Evolutionary conservation across 139 green algal species (phyloP).

Genomic region (Ettlia oleoabundans): DNA sequence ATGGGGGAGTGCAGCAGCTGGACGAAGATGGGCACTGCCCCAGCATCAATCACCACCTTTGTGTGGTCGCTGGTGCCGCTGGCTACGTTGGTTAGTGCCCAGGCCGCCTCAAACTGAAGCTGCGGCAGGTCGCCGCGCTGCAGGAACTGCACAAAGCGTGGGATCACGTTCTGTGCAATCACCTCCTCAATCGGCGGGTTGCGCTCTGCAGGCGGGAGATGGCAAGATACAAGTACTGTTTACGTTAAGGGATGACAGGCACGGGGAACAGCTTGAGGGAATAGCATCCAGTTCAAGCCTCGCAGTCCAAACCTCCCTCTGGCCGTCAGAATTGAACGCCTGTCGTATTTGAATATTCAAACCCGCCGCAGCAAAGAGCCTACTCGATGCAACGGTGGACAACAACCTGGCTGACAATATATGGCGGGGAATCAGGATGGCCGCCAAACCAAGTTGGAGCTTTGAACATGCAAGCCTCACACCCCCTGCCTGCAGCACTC

Average conservation of each 20-base stretch:
- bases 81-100: conserved; percentile 99
- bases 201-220: conserved; percentile 74
- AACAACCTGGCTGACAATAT: no score
- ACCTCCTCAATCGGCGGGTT: conserved; percentile 99
- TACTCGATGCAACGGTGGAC: no score
- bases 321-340: no score
- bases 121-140: conserved; percentile 83
- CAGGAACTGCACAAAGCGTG: conserved; percentile 97
- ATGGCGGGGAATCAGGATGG: no score
- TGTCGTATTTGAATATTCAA: no score
- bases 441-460: no score
- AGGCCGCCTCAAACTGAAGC: conserved; percentile 85
- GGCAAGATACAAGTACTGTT: background rate
- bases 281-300: no score
- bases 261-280: background rate
- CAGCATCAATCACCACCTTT: conserved; percentile 95
- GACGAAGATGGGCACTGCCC: conserved; percentile 98
- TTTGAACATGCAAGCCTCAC: no score
- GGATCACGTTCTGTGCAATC: conserved; percentile 94
- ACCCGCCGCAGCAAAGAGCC: no score
- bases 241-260: background rate
- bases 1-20: conserved; percentile 88
- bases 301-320: no score
- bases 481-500: no score
- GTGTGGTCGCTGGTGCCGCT: conserved; percentile 98